Percentiles rank a stretch among this genome's conserved stretches.
Evolutionary conservation across 2,329 filamentous ascomycete genomes (phyloP).

Genomic region (Neodidymelliopsis sp.): DNA sequence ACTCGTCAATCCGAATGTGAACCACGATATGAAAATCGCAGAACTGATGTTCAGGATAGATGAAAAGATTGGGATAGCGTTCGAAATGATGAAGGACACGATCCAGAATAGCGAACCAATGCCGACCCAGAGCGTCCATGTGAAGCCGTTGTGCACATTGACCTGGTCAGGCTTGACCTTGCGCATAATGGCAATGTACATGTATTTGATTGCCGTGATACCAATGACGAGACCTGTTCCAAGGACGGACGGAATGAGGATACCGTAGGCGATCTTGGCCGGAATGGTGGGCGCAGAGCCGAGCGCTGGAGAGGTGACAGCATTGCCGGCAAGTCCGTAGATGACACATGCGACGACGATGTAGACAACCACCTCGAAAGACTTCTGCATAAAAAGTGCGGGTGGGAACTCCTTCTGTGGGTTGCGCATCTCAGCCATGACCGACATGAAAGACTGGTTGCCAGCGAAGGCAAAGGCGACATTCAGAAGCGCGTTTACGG

Average conservation of each 20-base stretch:
- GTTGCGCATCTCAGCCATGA: constrained; percentile 70
- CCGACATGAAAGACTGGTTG: constrained; percentile 71
- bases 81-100: constrained; percentile 58
- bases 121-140: constrained; percentile 70
- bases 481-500: constrained; percentile 55
- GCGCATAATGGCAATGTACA: constrained; percentile 69
- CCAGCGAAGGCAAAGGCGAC: constrained; percentile 74
- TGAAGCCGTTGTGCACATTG: constrained; percentile 55
- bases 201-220: constrained; percentile 70
- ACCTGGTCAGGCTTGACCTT: constrained; percentile 31
- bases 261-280: constrained; percentile 70
- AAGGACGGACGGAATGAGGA: constrained; percentile 73
- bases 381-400: constrained; percentile 64
- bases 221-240: constrained; percentile 75
- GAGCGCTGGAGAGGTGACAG: constrained; percentile 70
- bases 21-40: constrained; percentile 69
- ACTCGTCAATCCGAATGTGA: constrained; percentile 61
- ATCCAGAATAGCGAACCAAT: constrained; percentile 61
- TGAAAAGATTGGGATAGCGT: constrained; percentile 64
- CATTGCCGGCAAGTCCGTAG: constrained; percentile 69
- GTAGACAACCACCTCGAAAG: constrained; percentile 66
- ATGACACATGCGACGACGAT: constrained; percentile 72
- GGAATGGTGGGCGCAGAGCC: constrained; percentile 65
- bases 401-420: constrained; percentile 65
- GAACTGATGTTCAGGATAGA: constrained; percentile 67